Evolutionary conservation across 805 yeast species (phyloP).

Genomic region (Pichia nakasei): DNA sequence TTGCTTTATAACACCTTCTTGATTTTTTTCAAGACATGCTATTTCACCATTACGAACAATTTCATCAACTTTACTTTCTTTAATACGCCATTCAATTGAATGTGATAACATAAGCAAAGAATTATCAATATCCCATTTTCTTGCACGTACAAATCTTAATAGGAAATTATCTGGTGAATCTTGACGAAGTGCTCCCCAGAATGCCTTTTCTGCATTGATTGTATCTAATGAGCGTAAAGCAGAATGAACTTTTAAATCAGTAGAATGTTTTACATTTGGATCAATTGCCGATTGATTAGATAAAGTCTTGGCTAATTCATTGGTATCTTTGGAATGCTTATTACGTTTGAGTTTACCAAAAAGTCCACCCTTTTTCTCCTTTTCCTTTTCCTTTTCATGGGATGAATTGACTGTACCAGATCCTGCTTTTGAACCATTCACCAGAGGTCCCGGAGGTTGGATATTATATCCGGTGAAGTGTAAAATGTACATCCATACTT

Average conservation of each 20-base stretch:
- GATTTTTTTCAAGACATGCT: slow-evolving; percentile 37
- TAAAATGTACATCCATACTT: slow-evolving; percentile 59
- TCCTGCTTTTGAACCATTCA: slow-evolving; percentile 1
- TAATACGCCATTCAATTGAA: slow-evolving; percentile 68
- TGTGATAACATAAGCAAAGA: slow-evolving; percentile 63
- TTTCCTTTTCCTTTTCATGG: slow-evolving; percentile 10
- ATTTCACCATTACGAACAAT: slow-evolving; percentile 68
- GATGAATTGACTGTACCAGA: slow-evolving; percentile 11
- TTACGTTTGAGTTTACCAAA: slow-evolving; percentile 23
- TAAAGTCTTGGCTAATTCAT: slow-evolving; percentile 12
- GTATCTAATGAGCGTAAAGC: slow-evolving; percentile 46
- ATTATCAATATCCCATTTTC: slow-evolving; percentile 73
- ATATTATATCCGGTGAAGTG: slow-evolving; percentile 48
- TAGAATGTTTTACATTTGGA: slow-evolving; percentile 21
- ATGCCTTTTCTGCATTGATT: slow-evolving; percentile 38
- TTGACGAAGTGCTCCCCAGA: slow-evolving; percentile 56
- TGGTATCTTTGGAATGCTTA: slow-evolving; percentile 4
- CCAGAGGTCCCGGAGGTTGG: slow-evolving; percentile 13
- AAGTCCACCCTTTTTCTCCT: slow-evolving; percentile 30
- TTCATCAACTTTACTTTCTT: slow-evolving; percentile 51
- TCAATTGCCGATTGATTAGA: slow-evolving; percentile 18
- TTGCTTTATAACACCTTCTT: slow-evolving; percentile 43
- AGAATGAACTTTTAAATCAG: slow-evolving; percentile 35
- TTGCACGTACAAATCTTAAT: slow-evolving; percentile 73
- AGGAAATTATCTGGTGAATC: slow-evolving; percentile 77